These are phyloP conservation scores for Omphalea diandra DNA, from an alignment of 441 rosid genomes.

Conservation along the genomic window DNA sequence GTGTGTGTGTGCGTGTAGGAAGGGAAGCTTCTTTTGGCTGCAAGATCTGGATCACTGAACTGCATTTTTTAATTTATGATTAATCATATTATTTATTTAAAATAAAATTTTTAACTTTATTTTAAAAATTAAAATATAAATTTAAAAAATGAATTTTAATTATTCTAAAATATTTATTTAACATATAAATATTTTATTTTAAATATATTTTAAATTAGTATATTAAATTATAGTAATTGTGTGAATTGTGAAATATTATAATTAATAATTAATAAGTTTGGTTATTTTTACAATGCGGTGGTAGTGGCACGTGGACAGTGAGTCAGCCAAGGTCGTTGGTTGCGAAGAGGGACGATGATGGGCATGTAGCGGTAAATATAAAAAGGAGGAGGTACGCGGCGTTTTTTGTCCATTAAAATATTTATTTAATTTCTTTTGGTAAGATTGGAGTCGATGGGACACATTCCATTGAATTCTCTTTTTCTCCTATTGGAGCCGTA, in stretches of 20 bases:
- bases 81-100: too few species aligned
- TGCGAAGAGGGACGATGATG: slow-evolving; percentile 28
- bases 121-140: too few species aligned
- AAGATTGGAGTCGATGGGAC: slow-evolving; percentile 30
- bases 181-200: too few species aligned
- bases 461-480: slow-evolving; percentile 20
- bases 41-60: slow-evolving; percentile 60
- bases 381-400: slow-evolving; percentile 16
- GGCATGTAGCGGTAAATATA: slow-evolving; percentile 2
- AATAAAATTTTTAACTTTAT: too few species aligned
- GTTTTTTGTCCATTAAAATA: slow-evolving; percentile 23
- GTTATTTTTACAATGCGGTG: background rate
- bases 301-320: slow-evolving; percentile 27
- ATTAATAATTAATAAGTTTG: too few species aligned
- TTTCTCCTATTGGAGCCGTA: slow-evolving; percentile 16
- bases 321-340: slow-evolving; percentile 2
- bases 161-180: too few species aligned
- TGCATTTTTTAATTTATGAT: slow-evolving; percentile 12
- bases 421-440: slow-evolving; percentile 9
- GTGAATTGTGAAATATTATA: too few species aligned
- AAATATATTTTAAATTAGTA: too few species aligned
- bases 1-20: slow-evolving; percentile 17
- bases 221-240: too few species aligned
- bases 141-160: too few species aligned
- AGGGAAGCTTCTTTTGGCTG: slow-evolving; percentile 60